Base-by-base conservation (phyloP, 352 stramenopile species). In the Globisporangium uncinulatum region DNA sequence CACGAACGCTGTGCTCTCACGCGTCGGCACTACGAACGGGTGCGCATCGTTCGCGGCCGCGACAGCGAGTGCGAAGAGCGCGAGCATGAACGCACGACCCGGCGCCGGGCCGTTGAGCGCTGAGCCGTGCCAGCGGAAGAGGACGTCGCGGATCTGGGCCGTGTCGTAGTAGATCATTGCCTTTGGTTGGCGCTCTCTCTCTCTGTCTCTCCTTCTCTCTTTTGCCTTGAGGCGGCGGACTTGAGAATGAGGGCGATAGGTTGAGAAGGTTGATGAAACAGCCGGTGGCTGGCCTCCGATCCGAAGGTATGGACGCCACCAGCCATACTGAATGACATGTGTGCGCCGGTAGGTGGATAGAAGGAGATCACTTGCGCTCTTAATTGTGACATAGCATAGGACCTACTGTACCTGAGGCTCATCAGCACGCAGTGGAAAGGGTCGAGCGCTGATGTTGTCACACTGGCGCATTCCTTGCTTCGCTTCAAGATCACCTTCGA, bases 151-250 rank as follows among this genome's bases (percentile, higher is more conserved):
- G 6, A 93, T 61, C 31, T 76, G 69, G 21, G 67, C 62, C n/a
- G 76, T 79, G 65, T 83, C 67, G 66, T 93, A 93, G 69, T 91
- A 90, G 62, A 91, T 93, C 83, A 93, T 93, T 51, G 50, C 17
- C 17, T 9, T 45, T 20, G 14, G 19, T n/a, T 46, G 19, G 15
- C 3, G n/a, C 3, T 20, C 41, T 46, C 42, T 46, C 14, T 20
- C 36, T 42, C 15, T 3, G 36, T 1, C 2, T 9, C 3, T 42
- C 7, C n/a, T n/a, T n/a, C n/a, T n/a, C n/a, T n/a, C n/a, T n/a
- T n/a, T n/a, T n/a, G n/a, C n/a, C n/a, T n/a, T n/a, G n/a, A n/a
- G n/a, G n/a, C n/a, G n/a, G n/a, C n/a, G 36, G 15, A 9, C 3
- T 42, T 14, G 39, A 44, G 39, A 44, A 44, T 44, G 39, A 44